Evolutionary conservation across 2,329 filamentous ascomycete genomes (phyloP).

Genomic region (Monosporascus sp.): DNA sequence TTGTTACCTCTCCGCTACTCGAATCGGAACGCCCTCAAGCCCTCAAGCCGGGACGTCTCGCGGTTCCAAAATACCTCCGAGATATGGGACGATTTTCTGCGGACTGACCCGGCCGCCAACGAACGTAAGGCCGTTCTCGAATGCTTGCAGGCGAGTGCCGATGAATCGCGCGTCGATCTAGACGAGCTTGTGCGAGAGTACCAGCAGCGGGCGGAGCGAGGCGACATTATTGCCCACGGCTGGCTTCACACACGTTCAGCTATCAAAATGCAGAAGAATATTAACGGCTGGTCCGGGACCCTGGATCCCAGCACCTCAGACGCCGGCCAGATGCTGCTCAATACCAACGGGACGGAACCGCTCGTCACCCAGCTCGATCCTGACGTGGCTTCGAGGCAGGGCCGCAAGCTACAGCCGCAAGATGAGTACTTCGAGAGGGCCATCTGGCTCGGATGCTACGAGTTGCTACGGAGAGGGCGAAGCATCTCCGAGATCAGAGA

Average conservation of each 20-base stretch:
- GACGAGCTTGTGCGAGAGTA: constrained; percentile 71
- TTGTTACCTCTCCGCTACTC: constrained; percentile 66
- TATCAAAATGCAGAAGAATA: constrained; percentile 84
- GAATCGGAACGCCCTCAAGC: constrained; percentile 31
- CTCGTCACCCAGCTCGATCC: constrained; percentile 88
- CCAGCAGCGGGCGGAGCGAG: constrained; percentile 69
- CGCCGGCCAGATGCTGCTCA: constrained; percentile 51
- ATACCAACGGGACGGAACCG: constrained; percentile 53
- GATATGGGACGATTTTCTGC: constrained; percentile 67
- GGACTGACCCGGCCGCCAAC: constrained; percentile 65
- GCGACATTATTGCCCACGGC: constrained; percentile 78
- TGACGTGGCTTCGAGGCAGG: constrained; percentile 79
- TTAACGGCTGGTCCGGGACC: constrained; percentile 61
- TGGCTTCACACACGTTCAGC: constrained; percentile 89
- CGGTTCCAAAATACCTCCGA: constrained; percentile 22
- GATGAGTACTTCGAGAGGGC: constrained; percentile 87
- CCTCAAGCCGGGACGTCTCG: constrained; percentile 25
- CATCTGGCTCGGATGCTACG: constrained; percentile 91
- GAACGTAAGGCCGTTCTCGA: constrained; percentile 77
- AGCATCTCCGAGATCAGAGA: constrained; percentile 68
- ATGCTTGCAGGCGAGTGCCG: constrained; percentile 79
- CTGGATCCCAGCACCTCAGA: constrained; percentile 58
- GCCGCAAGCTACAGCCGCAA: constrained; percentile 67
- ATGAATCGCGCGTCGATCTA: constrained; percentile 60
- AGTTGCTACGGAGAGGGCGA: constrained; percentile 82